Percentiles rank a stretch among this genome's conserved stretches.
phyloP scores from a whole-genome alignment of 2,329 filamentous ascomycete genomes.

The Xylariaceae sp. region DNA sequence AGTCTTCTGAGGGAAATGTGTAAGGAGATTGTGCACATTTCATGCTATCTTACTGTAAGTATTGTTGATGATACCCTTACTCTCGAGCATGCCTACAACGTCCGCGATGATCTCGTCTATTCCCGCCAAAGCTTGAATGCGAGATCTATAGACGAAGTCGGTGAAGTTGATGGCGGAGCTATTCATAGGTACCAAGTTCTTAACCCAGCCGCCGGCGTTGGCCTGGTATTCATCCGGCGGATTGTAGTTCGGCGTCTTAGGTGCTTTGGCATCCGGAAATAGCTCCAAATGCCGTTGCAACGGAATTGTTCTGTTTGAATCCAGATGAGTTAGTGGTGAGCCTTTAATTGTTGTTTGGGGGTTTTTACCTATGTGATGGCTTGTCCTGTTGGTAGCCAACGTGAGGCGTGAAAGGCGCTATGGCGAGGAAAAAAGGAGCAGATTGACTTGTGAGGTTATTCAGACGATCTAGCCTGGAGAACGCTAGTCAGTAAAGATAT shows the following conservation, averaged over 20 bases:
- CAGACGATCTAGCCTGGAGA: slow-evolving; percentile 7
- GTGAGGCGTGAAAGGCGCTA: slow-evolving; percentile 7
- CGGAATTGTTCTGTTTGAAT: not conserved
- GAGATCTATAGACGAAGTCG: slow-evolving; percentile 13
- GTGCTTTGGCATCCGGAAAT: slow-evolving; percentile 2
- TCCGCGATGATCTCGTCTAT: slow-evolving; percentile 13
- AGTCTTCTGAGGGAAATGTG: not conserved
- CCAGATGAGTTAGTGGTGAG: not conserved
- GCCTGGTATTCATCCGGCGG: slow-evolving; percentile 5
- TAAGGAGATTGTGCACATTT: not conserved
- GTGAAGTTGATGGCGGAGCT: slow-evolving; percentile 6
- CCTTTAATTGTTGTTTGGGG: too few relatives aligned
- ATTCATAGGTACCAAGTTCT: slow-evolving; percentile 8
- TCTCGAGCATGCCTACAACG: not conserved
- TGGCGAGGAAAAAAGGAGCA: slow-evolving; percentile 2
- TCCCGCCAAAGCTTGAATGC: slow-evolving; percentile 2
- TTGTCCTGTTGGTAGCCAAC: slow-evolving; percentile 5
- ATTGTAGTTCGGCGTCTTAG: slow-evolving; percentile 9
- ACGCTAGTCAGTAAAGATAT: not conserved
- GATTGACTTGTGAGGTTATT: not conserved
- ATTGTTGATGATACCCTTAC: slow-evolving; percentile 3
- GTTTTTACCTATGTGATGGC: slow-evolving; percentile 9
- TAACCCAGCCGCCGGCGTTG: slow-evolving; percentile 9
- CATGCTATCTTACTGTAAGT: slow-evolving; percentile 15
- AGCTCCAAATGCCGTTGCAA: not conserved